Evolutionary conservation across 2,329 filamentous ascomycete genomes (phyloP).

Genomic region (Zymoseptoria passerinii): DNA sequence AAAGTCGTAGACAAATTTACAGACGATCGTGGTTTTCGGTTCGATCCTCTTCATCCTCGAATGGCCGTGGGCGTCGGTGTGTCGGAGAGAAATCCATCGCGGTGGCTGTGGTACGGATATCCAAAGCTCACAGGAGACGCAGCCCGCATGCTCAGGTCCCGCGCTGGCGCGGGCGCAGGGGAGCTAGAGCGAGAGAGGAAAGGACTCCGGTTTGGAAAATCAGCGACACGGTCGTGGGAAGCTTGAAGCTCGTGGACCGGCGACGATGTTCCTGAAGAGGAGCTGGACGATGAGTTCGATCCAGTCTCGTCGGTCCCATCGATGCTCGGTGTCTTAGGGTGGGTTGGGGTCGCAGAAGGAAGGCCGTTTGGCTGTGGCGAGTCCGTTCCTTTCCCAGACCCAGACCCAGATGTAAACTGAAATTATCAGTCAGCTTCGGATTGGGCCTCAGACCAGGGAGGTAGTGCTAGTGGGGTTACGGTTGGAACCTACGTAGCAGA

Average conservation of each 20-base stretch:
- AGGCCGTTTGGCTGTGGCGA: slow-evolving; percentile 10
- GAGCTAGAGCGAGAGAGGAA: slow-evolving; percentile 28
- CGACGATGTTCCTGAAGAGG: slow-evolving; percentile 18
- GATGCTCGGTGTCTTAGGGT: background rate
- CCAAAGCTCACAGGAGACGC: slow-evolving; percentile 30
- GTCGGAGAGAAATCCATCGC: slow-evolving; percentile 29
- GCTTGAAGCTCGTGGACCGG: slow-evolving; percentile 24
- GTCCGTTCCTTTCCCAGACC: slow-evolving; percentile 21
- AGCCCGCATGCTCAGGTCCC: slow-evolving; percentile 19
- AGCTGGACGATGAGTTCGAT: slow-evolving; percentile 13
- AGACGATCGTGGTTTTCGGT: background rate
- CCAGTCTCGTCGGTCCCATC: slow-evolving; percentile 9
- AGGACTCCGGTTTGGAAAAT: slow-evolving; percentile 16
- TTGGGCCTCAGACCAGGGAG: slow-evolving; percentile 19
- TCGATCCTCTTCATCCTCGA: slow-evolving; percentile 21
- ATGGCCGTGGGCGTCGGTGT: slow-evolving; percentile 30
- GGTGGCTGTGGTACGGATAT: slow-evolving; percentile 29
- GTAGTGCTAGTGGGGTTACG: slow-evolving; percentile 24
- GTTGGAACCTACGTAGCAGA: slow-evolving; percentile 91
- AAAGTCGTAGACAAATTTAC: background rate
- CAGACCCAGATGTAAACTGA: slow-evolving; percentile 30
- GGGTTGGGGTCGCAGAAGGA: slow-evolving; percentile 5
- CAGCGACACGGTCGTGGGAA: slow-evolving; percentile 16
- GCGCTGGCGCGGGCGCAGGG: slow-evolving; percentile 23
- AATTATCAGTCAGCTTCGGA: slow-evolving; percentile 25